Percentiles rank a stretch among this genome's conserved stretches.
Evolutionary conservation across 2,329 filamentous ascomycete species (phyloP).

Genomic region (Malbranchea zuffiana): DNA sequence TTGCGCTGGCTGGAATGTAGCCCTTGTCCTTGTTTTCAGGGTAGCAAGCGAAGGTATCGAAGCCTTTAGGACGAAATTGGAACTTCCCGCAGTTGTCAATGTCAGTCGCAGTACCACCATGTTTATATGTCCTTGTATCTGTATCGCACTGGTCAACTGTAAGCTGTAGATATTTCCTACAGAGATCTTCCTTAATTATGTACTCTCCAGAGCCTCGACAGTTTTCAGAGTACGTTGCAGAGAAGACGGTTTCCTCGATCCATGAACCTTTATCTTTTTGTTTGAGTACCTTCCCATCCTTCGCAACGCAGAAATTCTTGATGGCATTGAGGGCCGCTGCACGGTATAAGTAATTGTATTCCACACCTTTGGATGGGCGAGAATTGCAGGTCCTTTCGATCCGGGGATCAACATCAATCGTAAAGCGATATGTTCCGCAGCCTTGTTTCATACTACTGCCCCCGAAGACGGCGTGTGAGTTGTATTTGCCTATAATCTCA

Average conservation of each 20-base stretch:
- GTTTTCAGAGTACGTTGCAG: slow-evolving; percentile 5
- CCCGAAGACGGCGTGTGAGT: slow-evolving; percentile 6
- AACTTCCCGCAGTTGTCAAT: slow-evolving; percentile 10
- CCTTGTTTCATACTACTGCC: slow-evolving; percentile 8
- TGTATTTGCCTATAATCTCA: slow-evolving; percentile 7
- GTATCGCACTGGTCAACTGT: slow-evolving; percentile 9
- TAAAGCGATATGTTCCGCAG: slow-evolving; percentile 9
- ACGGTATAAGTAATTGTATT: slow-evolving; percentile 5
- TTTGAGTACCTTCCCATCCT: slow-evolving; percentile 7
- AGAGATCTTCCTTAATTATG: slow-evolving; percentile 3
- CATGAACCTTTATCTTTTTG: slow-evolving; percentile 8
- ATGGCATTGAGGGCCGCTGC: slow-evolving; percentile 5
- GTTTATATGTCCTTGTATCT: slow-evolving; percentile 7
- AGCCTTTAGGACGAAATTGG: slow-evolving; percentile 6
- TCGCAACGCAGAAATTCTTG: slow-evolving; percentile 8
- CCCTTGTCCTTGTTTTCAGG: slow-evolving; percentile 9
- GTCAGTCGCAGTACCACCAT: slow-evolving; percentile 9
- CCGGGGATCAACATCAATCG: slow-evolving; percentile 6
- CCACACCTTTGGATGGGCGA: neutral
- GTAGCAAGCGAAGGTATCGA: slow-evolving; percentile 8
- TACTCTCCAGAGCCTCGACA: slow-evolving; percentile 9
- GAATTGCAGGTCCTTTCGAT: slow-evolving; percentile 4
- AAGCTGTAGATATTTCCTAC: slow-evolving; percentile 8
- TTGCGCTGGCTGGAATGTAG: slow-evolving; percentile 1
- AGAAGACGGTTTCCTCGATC: slow-evolving; percentile 8